A percentile compares a stretch with the other conserved stretches of the same genome.
phyloP scores from a whole-genome alignment of 257 asterid genomes.

The Solanum piurae region DNA sequence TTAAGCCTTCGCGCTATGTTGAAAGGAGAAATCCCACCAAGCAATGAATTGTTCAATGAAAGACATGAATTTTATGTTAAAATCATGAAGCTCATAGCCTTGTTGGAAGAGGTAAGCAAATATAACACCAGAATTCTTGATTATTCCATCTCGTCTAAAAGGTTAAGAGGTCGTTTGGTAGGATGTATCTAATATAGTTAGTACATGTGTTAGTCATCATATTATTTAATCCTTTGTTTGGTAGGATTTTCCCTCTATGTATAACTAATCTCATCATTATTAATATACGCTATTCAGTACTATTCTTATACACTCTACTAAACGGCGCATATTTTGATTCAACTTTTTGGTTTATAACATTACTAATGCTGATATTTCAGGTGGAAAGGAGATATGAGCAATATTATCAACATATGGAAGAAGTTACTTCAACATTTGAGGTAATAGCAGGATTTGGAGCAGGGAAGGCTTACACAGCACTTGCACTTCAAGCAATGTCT shows the following conservation, averaged over 20 bases:
- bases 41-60: constrained; percentile 25
- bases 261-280: background rate
- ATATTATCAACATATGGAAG: constrained; percentile 55
- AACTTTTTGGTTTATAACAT: background rate
- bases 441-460: constrained; percentile 59
- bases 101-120: constrained; percentile 55
- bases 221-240: background rate
- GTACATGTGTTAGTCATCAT: background rate
- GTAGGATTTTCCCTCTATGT: background rate
- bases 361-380: constrained; percentile 15
- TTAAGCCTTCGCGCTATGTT: constrained; percentile 38
- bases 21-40: constrained; percentile 39
- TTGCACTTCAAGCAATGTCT: constrained; percentile 84
- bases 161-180: background rate
- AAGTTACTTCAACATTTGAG: constrained; percentile 56
- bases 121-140: background rate
- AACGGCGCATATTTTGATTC: background rate
- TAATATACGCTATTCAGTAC: background rate
- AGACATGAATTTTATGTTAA: constrained; percentile 35
- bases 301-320: background rate
- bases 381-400: constrained; percentile 75
- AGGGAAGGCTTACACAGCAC: constrained; percentile 70
- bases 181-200: background rate
- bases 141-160: background rate
- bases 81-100: constrained; percentile 52